Base-by-base conservation (phyloP, 179 eudicot species). In the Heliamphora pulchella region DNA sequence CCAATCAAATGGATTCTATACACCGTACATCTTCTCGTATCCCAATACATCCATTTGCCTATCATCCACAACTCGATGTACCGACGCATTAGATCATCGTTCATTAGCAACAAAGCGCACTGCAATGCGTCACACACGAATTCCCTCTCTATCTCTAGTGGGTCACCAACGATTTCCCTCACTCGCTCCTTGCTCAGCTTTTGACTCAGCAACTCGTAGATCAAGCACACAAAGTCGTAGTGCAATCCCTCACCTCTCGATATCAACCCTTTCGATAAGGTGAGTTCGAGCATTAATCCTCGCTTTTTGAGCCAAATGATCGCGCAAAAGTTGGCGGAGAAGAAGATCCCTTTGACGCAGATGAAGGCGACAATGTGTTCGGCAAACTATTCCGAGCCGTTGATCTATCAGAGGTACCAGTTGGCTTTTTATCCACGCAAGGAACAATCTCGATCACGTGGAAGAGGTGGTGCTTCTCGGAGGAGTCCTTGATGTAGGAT, bases 301-400 rank as follows among this genome's bases (percentile, higher is more conserved):
- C 98, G 90, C 80, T 93, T 93, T 41, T 93, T 93, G 1, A 93
- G 79, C 98, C 98, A 93, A 65, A 93, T 92, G 0, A 93, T 93
- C 0, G 98, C 81, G 78, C 98, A 93, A 83, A 93, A 92, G 57
- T 91, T 88, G 0, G 93, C 97, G 0, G 94, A 91, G 85, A 92
- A 92, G 85, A 92, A 92, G 0, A 92, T 91, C 43, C 97, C 97
- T 9, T 92, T 94, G 0, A 92, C 90, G 64, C 94, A 91, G 3
- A 97, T 97, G 46, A 93, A 93, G 0, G 98, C 98, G 3, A 93
- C 80, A 0, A 93, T 6, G 0, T 97, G 76, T 71, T 93, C 98
- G 0, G 94, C 94, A 43, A 93, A 93, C 0, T 91, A 59, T 17
- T 92, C 97, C 0, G 86, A 71, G 0, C 94, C 92, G 65, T 91